Evolutionary conservation across 164 flowering plant species (phyloP), one percentile per base, ranked within the genome.

Genomic region (Liriodendron chinense): DNA sequence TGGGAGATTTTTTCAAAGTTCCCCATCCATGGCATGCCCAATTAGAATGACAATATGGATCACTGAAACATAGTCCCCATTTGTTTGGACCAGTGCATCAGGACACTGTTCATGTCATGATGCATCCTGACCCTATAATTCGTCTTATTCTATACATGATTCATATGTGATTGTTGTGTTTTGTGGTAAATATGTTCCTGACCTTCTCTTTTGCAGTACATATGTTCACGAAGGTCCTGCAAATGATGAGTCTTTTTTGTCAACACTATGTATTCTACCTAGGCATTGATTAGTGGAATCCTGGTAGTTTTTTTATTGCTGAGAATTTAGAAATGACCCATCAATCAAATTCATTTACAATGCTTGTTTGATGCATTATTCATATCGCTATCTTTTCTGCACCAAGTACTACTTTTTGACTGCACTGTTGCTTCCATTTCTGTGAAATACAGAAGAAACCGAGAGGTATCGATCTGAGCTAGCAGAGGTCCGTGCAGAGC

Each of bases 401-500:
- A 7, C 18, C 43, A 43, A 24, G 22, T 57, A 13, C 43, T 21
- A 10, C 18, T 8, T 72, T 49, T 67, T 59, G 26, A 8, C 48
- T 23, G 7, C 25, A 64, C 21, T 9, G 57, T 57, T 34, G 25
- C 23, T 26, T 74, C 12, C 57, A 23, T 20, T 78, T 18, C 74
- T 57, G 48, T 13, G 70, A 34, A 47, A 61, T 81, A 71, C 86
- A 96, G 99, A 78, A 83, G 99, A 96, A 84, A 89, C 93, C 24
- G 99, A 94, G 86, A 87, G 64, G 62, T 87, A 86, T 70, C 90
- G 91, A 12, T 75, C 85, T 68, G 92, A 94, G 85, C 94, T 96
- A 77, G 76, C 79, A n/a, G 87, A 74, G 14, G 91, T 91, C 75
- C 98, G 98, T 69, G 82, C 87, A 78, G 93, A 90, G 80, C 73